Base-by-base conservation (phyloP, 371 early-diverging fungal species). In the Lichtheimia ramosa region DNA sequence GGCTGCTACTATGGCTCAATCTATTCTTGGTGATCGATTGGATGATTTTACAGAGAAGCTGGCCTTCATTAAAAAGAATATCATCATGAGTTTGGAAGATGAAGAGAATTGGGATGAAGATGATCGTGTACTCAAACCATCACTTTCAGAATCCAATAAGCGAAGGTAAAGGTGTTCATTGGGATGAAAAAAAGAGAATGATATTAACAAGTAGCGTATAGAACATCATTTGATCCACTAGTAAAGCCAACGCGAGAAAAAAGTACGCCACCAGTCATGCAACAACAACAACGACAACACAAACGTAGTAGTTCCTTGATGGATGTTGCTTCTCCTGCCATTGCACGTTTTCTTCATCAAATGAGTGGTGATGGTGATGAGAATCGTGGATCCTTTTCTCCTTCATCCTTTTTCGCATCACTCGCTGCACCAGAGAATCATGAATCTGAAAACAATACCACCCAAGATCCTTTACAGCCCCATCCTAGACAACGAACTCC, bases 31-130 rank as follows among this genome's bases (percentile, higher is more conserved):
- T 2, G 79, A 79, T 48, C 69, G 68, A 54, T 42, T 74, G 1
- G 79, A 76, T 16, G 74, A 75, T 46, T 65, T 79, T 43, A 75
- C 74, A 18, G 79, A 74, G 39, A 74, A 74, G 25, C 57, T 75
- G 41, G 72, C 76, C 5, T 76, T 65, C 58, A 79, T 79, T 10
- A 71, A 72, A 42, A 79, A 79, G 48, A 79, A 70, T 27, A 73
- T 75, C 21, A 74, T 72, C 14, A 74, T 79, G 75, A 73, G 65
- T 43, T 18, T 69, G 34, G 75, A 78, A 40, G 75, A 75, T 10
- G 69, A 69, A 16, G 65, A 69, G 8, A 48, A 1, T 21, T 64
- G 61, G 39, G 71, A 74, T 14, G 61, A 65, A 20, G 59, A 59
- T n/a, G 23, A 43, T 40, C 34, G 16, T 21, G 27, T 39, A 34